Percentiles rank a stretch among this genome's conserved stretches.
These are phyloP conservation scores for Graphium sp. DNA, from an alignment of 2,329 filamentous ascomycete genomes.

Conservation along the genomic window DNA sequence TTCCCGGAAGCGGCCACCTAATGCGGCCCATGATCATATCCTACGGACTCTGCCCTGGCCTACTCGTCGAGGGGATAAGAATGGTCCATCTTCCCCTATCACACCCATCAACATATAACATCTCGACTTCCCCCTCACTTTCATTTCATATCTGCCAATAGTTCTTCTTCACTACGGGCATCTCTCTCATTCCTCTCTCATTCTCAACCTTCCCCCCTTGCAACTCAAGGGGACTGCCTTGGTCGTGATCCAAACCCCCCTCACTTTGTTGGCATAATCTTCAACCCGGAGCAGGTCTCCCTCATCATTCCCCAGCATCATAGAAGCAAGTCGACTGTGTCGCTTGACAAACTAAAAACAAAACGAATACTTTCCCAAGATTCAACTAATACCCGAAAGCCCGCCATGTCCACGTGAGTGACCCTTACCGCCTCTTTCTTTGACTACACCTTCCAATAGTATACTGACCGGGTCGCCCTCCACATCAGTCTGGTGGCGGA, in stretches of 20 bases:
- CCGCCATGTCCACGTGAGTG: constrained; percentile 18
- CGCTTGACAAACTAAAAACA: background rate
- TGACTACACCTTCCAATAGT: constrained; percentile 3
- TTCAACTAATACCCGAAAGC: no score
- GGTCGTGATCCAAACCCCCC: background rate
- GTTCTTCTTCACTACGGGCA: background rate
- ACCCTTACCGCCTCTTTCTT: constrained; percentile 1
- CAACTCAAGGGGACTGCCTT: no score
- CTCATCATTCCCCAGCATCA: background rate
- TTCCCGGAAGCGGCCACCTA: no score
- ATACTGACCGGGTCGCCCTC: constrained; percentile 8
- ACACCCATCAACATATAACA: no score
- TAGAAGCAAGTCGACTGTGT: background rate
- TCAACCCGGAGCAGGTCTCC: constrained; percentile 3
- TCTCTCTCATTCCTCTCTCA: background rate
- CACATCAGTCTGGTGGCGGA: constrained; percentile 40
- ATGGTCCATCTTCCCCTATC: no score
- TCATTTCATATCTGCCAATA: background rate
- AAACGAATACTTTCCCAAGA: background rate
- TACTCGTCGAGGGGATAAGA: no score
- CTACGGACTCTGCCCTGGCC: no score
- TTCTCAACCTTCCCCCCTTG: background rate
- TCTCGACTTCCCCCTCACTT: no score
- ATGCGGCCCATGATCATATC: no score
- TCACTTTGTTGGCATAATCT: background rate